Conservation (phyloP, 805 yeast species). For the Sugiyamaella boreocaroliniensis region DNA sequence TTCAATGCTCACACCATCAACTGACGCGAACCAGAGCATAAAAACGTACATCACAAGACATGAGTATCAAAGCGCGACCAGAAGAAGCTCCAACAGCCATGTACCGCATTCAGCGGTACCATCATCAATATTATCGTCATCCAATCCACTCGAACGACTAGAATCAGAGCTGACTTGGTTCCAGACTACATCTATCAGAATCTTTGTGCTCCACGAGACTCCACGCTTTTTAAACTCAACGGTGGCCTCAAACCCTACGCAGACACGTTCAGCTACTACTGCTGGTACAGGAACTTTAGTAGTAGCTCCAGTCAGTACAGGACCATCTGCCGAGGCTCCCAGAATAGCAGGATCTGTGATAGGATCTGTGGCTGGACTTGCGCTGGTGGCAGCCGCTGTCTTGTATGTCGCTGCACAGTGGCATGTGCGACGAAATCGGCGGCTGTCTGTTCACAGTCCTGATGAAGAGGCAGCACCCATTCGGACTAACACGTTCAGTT, state of each 20-base stretch:
- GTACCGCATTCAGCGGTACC: too few species aligned
- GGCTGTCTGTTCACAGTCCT: neutral
- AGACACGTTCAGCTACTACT: neutral
- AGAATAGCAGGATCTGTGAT: conserved; percentile 24
- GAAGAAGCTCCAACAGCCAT: too few species aligned
- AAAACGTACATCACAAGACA: too few species aligned
- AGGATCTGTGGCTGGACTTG: conserved; percentile 25
- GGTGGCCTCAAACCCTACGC: neutral
- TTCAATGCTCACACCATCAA: too few species aligned
- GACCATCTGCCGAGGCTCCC: neutral
- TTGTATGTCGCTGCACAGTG: conserved; percentile 8
- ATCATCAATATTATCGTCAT: too few species aligned
- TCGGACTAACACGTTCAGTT: neutral
- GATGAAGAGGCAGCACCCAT: neutral
- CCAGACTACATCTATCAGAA: neutral
- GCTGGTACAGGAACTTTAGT: neutral
- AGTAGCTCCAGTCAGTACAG: neutral
- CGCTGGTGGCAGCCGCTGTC: conserved; percentile 16
- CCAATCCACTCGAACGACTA: too few species aligned
- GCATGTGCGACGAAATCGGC: neutral
- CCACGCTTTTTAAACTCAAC: neutral
- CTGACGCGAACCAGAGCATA: too few species aligned
- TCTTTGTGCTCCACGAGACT: neutral
- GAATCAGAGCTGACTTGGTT: too few species aligned
- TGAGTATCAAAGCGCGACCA: too few species aligned